Evolutionary conservation across 108 stramenopile species (phyloP).

Genomic region (Cyclotella atomus): DNA sequence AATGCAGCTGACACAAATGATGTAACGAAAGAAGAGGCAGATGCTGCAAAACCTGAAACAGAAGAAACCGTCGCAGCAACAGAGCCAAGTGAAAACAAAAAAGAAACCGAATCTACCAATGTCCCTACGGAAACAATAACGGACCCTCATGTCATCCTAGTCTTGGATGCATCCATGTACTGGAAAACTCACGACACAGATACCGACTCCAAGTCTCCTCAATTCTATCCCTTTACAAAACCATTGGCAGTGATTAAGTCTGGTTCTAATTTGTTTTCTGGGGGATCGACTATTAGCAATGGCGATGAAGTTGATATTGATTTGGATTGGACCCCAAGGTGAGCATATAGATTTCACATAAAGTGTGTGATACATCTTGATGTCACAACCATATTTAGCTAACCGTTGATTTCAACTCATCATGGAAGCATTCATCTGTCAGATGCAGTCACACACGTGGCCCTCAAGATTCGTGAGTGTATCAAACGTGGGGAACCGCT

Average conservation of each 20-base stretch:
- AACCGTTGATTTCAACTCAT: no score
- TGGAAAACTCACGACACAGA: conserved; percentile 47
- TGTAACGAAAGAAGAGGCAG: not conserved
- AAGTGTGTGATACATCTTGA: not conserved
- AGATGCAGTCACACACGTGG: conserved; percentile 85
- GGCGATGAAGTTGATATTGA: conserved; percentile 78
- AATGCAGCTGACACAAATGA: no score
- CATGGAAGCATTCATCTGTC: conserved; percentile 68
- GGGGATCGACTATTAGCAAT: conserved; percentile 68
- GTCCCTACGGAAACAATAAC: not conserved
- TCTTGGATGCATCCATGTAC: conserved; percentile 74
- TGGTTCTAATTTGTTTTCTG: conserved; percentile 63
- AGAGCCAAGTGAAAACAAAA: not conserved
- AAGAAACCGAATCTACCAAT: not conserved
- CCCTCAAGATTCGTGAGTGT: conserved; percentile 83
- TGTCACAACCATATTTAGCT: not conserved
- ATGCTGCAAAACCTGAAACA: not conserved
- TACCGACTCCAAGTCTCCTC: conserved; percentile 42
- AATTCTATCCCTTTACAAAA: conserved; percentile 78
- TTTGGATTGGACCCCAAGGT: conserved; percentile 84
- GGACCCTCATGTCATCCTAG: conserved; percentile 50
- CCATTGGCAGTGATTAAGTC: conserved; percentile 69
- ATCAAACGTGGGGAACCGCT: conserved; percentile 74
- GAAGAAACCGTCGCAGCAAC: not conserved
- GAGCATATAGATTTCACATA: not conserved